phyloP scores from a whole-genome alignment of 2,329 filamentous ascomycete species.

The Aspergillus felis region DNA sequence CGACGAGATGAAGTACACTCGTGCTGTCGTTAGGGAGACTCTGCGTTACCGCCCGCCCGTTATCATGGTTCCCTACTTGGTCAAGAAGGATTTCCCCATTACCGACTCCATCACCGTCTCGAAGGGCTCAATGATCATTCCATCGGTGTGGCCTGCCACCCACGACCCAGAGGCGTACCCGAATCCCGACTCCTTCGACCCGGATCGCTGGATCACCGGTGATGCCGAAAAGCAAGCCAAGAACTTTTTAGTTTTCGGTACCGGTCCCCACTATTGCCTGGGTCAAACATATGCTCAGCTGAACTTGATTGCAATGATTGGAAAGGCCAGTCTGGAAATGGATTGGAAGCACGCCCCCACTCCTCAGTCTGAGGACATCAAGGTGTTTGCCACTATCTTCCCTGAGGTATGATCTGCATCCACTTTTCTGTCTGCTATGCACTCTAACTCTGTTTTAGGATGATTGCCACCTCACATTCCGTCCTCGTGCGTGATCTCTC shows the following conservation, averaged over 20 bases:
- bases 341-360: constrained; percentile 91
- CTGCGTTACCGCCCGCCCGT: constrained; percentile 94
- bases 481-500: constrained; percentile 36
- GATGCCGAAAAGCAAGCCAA: constrained; percentile 87
- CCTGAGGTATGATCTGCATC: constrained; percentile 62
- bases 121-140: constrained; percentile 93
- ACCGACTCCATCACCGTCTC: constrained; percentile 83
- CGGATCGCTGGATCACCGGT: constrained; percentile 85
- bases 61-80: constrained; percentile 92
- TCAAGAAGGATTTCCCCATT: constrained; percentile 93
- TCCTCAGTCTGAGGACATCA: constrained; percentile 82
- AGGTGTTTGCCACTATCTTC: constrained; percentile 98
- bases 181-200: constrained; percentile 82
- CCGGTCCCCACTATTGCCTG: constrained; percentile 92
- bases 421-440: constrained; percentile 5
- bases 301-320: constrained; percentile 84
- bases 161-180: constrained; percentile 91
- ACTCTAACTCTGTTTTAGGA: constrained; percentile 53
- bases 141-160: constrained; percentile 83
- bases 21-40: constrained; percentile 85
- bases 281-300: constrained; percentile 88
- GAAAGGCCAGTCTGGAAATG: constrained; percentile 80
- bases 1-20: constrained; percentile 84
- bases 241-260: constrained; percentile 96
- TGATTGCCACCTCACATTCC: constrained; percentile 76